Evolutionary conservation across 2,329 filamentous ascomycete species (phyloP), one percentile per base, ranked within the genome.

Genomic region (Fusarium burgessii): DNA sequence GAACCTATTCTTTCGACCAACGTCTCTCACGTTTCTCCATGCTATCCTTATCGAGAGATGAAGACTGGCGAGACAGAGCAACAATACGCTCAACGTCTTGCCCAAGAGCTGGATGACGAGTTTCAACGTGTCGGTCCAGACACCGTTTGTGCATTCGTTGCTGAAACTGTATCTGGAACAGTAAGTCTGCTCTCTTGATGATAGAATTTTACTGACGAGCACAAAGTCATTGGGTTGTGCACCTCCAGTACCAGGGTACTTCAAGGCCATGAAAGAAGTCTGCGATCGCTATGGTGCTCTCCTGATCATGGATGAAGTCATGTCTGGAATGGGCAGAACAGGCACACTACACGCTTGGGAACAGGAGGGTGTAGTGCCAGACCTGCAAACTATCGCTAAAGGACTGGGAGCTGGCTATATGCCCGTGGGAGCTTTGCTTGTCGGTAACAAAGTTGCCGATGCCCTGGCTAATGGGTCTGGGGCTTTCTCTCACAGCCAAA

Each of bases 301-400:
- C 6, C 79, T 90, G 4, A 83, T 88, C 20, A 68, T 88, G 4
- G 87, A 89, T 61, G 86, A 89, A 77, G 86, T 94, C 67, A 93
- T 94, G 91, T 91, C 87, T 45, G 90, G 90, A 12, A 88, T 88
- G 79, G 90, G 90, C 2, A 84, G 90, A 5, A 86, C 84, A 0
- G 90, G 89, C 1, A 88, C 83, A 4, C 76, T 92, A 68, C 87
- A 92, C 79, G 88, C 89, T 3, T 92, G 88, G 86, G 84, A 92
- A 69, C 84, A 90, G 45, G 86, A 91, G 81, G 82, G 14, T 5
- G 70, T 85, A 0, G 65, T 75, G 1, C 91, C 91, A 0, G 91
- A 93, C 74, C 84, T 93, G 3, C 87, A 91, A 75, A 88, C 89
- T 0, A 79, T 92, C 3, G 91, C 88, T 0, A 93, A 93, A 77